A percentile compares a stretch with the other conserved stretches of the same genome.
Conservation (phyloP, 83 land plant genomes). For the Diphasiastrum complanatum region DNA sequence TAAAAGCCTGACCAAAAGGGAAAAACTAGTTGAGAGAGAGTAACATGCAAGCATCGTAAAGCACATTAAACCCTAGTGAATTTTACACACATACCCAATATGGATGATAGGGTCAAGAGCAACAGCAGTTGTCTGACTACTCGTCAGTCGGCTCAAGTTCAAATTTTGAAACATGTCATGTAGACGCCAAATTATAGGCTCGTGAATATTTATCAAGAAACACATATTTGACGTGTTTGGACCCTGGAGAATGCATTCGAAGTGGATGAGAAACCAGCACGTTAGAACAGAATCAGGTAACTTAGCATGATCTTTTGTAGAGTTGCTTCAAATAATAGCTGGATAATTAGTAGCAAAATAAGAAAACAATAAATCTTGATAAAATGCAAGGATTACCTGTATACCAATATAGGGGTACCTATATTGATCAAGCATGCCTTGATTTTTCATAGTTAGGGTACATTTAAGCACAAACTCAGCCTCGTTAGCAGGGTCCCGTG, state of each 20-base stretch:
- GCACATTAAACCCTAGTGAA: background rate
- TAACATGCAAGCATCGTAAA: background rate
- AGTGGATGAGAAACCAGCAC: too few relatives aligned
- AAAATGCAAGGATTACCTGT: constrained; percentile 61
- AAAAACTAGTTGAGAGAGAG: too few relatives aligned
- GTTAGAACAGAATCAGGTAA: too few relatives aligned
- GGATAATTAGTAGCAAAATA: background rate
- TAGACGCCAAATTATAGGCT: constrained; percentile 95
- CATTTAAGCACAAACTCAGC: constrained; percentile 64
- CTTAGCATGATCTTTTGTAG: background rate
- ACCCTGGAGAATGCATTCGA: constrained; percentile 32
- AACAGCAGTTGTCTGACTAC: constrained; percentile 62
- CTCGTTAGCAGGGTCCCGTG: constrained; percentile 55
- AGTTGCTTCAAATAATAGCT: background rate
- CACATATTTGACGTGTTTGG: constrained; percentile 42
- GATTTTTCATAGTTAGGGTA: constrained; percentile 57
- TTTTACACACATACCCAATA: constrained; percentile 54
- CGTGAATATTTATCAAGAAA: constrained; percentile 86
- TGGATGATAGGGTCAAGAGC: constrained; percentile 83
- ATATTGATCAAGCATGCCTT: constrained; percentile 53
- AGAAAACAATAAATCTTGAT: background rate
- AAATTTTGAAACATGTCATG: constrained; percentile 86
- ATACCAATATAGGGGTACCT: constrained; percentile 83
- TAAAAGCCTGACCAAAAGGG: constrained; percentile 86
- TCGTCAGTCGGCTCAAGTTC: constrained; percentile 47